phyloP scores from a whole-genome alignment of 257 asterid species.

The Knoxia roxburghii region DNA sequence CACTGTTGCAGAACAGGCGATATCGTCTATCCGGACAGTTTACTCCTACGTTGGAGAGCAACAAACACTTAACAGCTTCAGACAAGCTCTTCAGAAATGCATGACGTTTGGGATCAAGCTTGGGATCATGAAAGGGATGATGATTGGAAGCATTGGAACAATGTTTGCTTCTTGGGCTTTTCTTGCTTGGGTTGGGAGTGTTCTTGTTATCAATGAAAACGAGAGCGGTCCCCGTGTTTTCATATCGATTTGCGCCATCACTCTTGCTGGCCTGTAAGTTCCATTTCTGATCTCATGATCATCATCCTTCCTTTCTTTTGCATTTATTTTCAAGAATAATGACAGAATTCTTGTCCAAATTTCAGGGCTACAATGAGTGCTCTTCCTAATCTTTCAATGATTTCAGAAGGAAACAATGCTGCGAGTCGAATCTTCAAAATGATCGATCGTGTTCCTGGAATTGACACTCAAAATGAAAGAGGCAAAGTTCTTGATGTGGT shows the following conservation, averaged over 20 bases:
- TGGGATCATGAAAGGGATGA: constrained; percentile 59
- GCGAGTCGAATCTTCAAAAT: constrained; percentile 47
- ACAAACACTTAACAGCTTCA: constrained; percentile 46
- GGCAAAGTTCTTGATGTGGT: constrained; percentile 39
- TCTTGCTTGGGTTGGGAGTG: constrained; percentile 71
- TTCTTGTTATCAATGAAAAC: constrained; percentile 52
- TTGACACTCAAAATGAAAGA: constrained; percentile 37
- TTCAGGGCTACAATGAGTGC: constrained; percentile 61
- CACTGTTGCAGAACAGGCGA: constrained; percentile 55
- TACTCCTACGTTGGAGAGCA: constrained; percentile 67
- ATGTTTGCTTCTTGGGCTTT: constrained; percentile 68
- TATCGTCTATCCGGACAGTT: constrained; percentile 67
- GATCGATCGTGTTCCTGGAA: constrained; percentile 44
- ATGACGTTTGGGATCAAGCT: constrained; percentile 52
- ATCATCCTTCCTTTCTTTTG: no score
- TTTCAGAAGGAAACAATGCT: constrained; percentile 49
- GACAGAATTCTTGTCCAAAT: constrained; percentile 6
- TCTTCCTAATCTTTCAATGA: constrained; percentile 58
- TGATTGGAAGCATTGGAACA: constrained; percentile 82
- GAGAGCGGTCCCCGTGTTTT: constrained; percentile 69
- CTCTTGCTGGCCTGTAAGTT: constrained; percentile 74
- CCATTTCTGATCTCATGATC: neutral
- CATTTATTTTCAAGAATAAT: neutral
- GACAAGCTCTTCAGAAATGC: constrained; percentile 47
- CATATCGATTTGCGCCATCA: constrained; percentile 37